phyloP scores from a whole-genome alignment of 305 asterid species.

The Andrographis paniculata region DNA sequence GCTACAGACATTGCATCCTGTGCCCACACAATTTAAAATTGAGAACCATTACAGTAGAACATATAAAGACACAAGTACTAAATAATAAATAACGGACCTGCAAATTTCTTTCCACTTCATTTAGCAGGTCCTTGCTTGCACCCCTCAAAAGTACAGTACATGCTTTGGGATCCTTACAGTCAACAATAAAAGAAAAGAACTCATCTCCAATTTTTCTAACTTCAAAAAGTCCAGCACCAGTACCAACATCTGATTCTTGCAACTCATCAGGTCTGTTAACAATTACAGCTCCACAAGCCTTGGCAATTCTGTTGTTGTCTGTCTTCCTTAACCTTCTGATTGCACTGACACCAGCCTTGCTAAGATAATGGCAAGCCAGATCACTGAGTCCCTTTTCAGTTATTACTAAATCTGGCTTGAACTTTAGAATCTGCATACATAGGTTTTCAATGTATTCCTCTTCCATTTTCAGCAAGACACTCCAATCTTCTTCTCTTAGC shows the following conservation, averaged over 20 bases:
- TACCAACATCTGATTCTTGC: slow-evolving; percentile 93
- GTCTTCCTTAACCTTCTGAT: slow-evolving; percentile 87
- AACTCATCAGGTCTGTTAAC: slow-evolving; percentile 93
- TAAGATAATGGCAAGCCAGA: slow-evolving; percentile 86
- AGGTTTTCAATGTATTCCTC: slow-evolving; percentile 87
- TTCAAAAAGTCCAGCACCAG: slow-evolving; percentile 95
- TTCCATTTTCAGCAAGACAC: slow-evolving; percentile 86
- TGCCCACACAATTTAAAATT: no score
- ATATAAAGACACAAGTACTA: not conserved
- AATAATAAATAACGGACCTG: slow-evolving; percentile 50
- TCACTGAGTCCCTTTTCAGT: slow-evolving; percentile 96
- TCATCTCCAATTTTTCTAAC: slow-evolving; percentile 93
- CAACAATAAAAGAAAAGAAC: slow-evolving; percentile 76
- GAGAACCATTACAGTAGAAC: slow-evolving; percentile 1
- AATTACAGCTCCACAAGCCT: slow-evolving; percentile 94
- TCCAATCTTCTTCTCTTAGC: slow-evolving; percentile 92
- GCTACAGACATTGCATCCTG: slow-evolving; percentile 98
- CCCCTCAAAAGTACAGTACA: slow-evolving; percentile 88
- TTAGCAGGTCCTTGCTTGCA: slow-evolving; percentile 89
- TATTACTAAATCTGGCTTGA: slow-evolving; percentile 86
- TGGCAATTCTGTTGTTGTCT: slow-evolving; percentile 89
- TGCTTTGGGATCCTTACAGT: slow-evolving; percentile 91
- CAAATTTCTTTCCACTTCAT: slow-evolving; percentile 93
- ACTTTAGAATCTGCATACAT: slow-evolving; percentile 73
- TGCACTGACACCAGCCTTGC: slow-evolving; percentile 98